phyloP scores from a whole-genome alignment of 345 rosid genomes.

The Rubroshorea leprosula region DNA sequence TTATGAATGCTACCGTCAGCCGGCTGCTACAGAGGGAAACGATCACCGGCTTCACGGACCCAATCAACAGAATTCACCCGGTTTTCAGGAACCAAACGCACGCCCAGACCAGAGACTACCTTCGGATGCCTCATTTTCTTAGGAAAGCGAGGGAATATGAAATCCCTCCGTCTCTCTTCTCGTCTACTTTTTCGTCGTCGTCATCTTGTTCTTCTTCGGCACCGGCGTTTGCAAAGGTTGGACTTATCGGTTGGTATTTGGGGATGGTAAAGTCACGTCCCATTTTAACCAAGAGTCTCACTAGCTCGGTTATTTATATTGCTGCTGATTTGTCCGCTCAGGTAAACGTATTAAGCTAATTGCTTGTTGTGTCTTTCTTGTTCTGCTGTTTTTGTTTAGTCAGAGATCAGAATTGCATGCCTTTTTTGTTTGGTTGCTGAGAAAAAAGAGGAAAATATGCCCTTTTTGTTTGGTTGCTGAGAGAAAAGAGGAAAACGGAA shows the following conservation, averaged over 20 bases:
- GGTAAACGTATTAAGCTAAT: constrained; percentile 28
- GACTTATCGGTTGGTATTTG: constrained; percentile 79
- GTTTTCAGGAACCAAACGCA: constrained; percentile 24
- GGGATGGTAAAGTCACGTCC: constrained; percentile 80
- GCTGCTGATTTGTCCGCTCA: constrained; percentile 94
- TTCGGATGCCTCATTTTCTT: constrained; percentile 29
- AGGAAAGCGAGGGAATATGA: constrained; percentile 33
- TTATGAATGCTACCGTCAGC: constrained; percentile 25
- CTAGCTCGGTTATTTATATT: constrained; percentile 58
- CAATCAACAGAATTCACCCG: constrained; percentile 20
- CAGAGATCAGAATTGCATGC: background rate
- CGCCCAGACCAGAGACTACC: constrained; percentile 37
- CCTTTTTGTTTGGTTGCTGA: background rate
- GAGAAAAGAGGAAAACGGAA: background rate
- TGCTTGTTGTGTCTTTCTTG: background rate
- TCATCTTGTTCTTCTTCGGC: constrained; percentile 28
- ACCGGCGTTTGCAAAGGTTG: constrained; percentile 28
- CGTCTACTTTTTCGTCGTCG: constrained; percentile 28
- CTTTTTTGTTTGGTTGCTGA: constrained; percentile 8
- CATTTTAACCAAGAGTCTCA: constrained; percentile 66
- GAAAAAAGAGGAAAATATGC: background rate
- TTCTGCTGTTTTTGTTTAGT: background rate
- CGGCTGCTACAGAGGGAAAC: constrained; percentile 25
- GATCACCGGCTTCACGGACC: constrained; percentile 18
- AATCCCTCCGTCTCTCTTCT: constrained; percentile 18